Evolutionary conservation across 768 basidiomycete genomes (phyloP).

Genomic region (Mrakia blollopis): DNA sequence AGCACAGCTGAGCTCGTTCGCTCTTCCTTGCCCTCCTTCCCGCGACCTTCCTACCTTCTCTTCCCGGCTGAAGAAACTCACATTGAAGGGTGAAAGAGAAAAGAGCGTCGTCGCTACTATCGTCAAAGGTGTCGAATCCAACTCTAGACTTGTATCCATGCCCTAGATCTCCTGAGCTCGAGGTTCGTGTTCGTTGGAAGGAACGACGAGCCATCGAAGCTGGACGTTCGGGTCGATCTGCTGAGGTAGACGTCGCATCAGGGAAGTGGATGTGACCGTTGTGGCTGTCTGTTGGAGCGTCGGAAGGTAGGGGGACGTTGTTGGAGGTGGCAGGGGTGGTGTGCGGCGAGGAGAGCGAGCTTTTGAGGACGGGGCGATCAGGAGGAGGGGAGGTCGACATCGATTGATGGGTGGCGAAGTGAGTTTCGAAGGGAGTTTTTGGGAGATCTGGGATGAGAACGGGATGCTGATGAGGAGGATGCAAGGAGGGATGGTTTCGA

Average conservation of each 20-base stretch:
- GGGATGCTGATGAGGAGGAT: background rate
- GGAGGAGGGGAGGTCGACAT: background rate
- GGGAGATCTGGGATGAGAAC: background rate
- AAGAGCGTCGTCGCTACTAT: conserved; percentile 29
- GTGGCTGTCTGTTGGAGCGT: background rate
- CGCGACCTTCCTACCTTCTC: background rate
- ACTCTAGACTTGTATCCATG: conserved; percentile 21
- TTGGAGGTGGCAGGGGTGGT: background rate
- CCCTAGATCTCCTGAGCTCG: conserved; percentile 9
- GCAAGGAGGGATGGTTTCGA: background rate
- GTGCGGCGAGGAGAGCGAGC: background rate
- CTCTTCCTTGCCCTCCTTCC: too few species aligned
- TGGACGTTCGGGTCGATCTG: background rate
- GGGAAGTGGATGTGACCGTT: conserved; percentile 28
- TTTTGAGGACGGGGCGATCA: background rate
- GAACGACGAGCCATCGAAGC: background rate
- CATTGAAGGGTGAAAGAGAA: conserved; percentile 32
- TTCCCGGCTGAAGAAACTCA: background rate
- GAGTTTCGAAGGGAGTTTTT: too few species aligned
- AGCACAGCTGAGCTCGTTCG: conserved; percentile 8
- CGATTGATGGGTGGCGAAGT: background rate
- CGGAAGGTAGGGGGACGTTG: background rate
- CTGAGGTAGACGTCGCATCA: background rate
- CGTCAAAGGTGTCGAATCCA: conserved; percentile 32
- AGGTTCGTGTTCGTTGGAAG: conserved; percentile 12